Conservation (phyloP, 805 yeast species). For the Myxozyma mucilagina region DNA sequence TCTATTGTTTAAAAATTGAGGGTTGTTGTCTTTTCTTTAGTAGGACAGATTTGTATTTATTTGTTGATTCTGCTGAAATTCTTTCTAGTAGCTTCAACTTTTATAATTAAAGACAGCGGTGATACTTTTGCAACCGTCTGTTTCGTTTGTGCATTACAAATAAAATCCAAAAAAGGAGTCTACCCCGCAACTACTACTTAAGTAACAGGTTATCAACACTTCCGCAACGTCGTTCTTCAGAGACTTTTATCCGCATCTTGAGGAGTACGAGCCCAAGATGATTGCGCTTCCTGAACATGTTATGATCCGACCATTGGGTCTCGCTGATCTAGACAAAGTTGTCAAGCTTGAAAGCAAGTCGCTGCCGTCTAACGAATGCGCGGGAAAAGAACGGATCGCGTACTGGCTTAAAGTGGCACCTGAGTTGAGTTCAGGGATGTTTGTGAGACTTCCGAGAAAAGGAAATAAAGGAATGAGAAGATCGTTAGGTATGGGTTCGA, state of each 20-base stretch:
- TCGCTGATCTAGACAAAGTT: conserved; percentile 69
- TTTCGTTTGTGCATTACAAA: too few relatives aligned
- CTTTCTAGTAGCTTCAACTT: too few relatives aligned
- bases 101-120: too few relatives aligned
- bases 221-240: conserved; percentile 9
- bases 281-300: conserved; percentile 54
- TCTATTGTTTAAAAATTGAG: too few relatives aligned
- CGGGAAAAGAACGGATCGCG: conserved; percentile 58
- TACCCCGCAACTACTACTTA: too few relatives aligned
- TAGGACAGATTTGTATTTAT: too few relatives aligned
- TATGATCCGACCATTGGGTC: conserved; percentile 73
- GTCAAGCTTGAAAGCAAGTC: conserved; percentile 63
- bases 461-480: conserved; percentile 37
- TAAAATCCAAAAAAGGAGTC: too few relatives aligned
- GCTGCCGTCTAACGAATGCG: conserved; percentile 70
- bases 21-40: too few relatives aligned
- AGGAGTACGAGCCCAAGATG: conserved; percentile 4
- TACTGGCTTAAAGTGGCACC: conserved; percentile 83
- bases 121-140: too few relatives aligned
- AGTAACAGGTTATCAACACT: too few relatives aligned
- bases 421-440: conserved; percentile 85
- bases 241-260: not conserved
- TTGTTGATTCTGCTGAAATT: too few relatives aligned
- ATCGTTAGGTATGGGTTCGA: not conserved
- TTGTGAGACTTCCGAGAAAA: conserved; percentile 64